A percentile compares a stretch with the other conserved stretches of the same genome.
Evolutionary conservation across 345 rosid species (phyloP).

Genomic region (Mercurialis annua): DNA sequence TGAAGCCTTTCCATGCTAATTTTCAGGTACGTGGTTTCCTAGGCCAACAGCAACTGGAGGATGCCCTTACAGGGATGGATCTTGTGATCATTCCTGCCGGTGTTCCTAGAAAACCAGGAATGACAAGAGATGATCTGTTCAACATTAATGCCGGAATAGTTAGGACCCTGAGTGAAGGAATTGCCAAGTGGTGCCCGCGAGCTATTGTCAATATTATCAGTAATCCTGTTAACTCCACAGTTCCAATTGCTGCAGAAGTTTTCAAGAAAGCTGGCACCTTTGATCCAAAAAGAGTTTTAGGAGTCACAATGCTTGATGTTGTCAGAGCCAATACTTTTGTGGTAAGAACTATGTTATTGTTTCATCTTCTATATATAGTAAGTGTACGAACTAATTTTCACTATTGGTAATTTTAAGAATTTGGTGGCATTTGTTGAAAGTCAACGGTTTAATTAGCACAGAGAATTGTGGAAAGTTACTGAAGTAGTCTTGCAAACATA

Average conservation of each 20-base stretch:
- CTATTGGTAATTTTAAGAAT: background rate
- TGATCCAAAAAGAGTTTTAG: conserved; percentile 83
- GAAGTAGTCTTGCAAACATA: too few relatives aligned
- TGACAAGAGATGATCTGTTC: conserved; percentile 98
- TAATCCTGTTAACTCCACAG: conserved; percentile 93
- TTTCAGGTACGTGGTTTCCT: conserved; percentile 84
- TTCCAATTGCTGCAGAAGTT: conserved; percentile 93
- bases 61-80: conserved; percentile 90
- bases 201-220: conserved; percentile 87
- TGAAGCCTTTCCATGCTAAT: background rate
- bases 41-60: conserved; percentile 79
- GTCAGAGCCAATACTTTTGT: conserved; percentile 97
- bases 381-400: background rate
- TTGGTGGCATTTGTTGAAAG: background rate
- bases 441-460: too few relatives aligned
- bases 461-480: too few relatives aligned
- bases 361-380: background rate
- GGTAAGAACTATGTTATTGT: conserved; percentile 44
- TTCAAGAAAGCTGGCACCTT: conserved; percentile 85
- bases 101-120: conserved; percentile 97
- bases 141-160: conserved; percentile 97
- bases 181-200: conserved; percentile 76
- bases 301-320: conserved; percentile 96
- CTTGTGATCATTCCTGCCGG: conserved; percentile 94
- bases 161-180: conserved; percentile 79